Conservation (phyloP, 148 eudicot species). For the Polygonum maritimum region DNA sequence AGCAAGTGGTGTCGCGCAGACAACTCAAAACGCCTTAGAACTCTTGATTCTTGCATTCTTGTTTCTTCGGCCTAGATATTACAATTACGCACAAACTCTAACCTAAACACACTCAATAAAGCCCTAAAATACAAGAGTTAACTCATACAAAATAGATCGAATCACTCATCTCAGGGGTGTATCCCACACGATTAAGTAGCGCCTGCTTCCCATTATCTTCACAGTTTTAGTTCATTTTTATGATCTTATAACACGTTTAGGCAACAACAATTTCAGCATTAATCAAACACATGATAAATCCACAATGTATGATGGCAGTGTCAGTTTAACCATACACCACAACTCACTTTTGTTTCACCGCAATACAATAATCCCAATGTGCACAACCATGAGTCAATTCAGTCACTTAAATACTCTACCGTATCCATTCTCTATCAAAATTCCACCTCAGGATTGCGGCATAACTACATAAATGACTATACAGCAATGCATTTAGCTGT, state of each 20-base stretch:
- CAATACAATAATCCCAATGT: not conserved
- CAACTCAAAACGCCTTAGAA: no score
- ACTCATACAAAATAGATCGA: no score
- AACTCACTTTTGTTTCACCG: not conserved
- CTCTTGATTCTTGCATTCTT: no score
- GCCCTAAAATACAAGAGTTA: no score
- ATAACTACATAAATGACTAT: not conserved
- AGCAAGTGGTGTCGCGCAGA: no score
- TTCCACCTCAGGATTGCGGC: not conserved
- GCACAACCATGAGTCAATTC: not conserved
- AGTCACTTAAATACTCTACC: not conserved
- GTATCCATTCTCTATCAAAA: not conserved
- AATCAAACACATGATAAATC: not conserved
- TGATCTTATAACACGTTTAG: not conserved
- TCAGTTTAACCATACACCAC: not conserved
- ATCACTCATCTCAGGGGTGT: slow-evolving; percentile 85
- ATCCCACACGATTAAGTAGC: slow-evolving; percentile 79
- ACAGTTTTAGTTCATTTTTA: not conserved
- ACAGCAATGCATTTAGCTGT: not conserved
- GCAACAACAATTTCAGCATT: not conserved
- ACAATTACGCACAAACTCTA: no score
- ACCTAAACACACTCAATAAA: no score
- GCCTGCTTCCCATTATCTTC: slow-evolving; percentile 33
- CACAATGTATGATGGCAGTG: not conserved
- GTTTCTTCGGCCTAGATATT: no score